Conservation (phyloP, 2,329 filamentous ascomycete species). For the Neopestalotiopsis sp. region DNA sequence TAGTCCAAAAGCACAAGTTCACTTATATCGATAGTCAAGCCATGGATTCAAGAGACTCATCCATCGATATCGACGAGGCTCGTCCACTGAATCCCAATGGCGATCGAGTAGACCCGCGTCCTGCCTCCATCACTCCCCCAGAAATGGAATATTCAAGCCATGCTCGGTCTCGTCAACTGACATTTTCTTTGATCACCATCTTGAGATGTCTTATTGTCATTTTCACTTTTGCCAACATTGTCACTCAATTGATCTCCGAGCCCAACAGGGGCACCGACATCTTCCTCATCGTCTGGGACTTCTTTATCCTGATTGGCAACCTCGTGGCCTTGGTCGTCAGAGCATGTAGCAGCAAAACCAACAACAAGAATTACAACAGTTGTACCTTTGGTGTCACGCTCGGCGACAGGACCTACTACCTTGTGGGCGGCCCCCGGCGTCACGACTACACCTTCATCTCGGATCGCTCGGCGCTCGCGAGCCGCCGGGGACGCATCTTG, state of each 20-base stretch:
- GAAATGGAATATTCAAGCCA: neutral
- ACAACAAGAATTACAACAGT: neutral
- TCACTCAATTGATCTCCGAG: neutral
- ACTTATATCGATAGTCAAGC: neutral
- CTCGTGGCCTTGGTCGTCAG: neutral
- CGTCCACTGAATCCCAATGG: constrained; percentile 17
- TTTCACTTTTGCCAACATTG: constrained; percentile 11
- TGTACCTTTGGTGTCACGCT: constrained; percentile 10
- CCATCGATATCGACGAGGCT: constrained; percentile 16
- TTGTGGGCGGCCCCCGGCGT: neutral
- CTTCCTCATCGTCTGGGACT: constrained; percentile 9
- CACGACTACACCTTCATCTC: neutral
- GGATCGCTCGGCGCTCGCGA: neutral
- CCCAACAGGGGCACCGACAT: neutral
- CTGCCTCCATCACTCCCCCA: neutral
- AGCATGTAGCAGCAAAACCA: neutral
- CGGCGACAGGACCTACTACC: constrained; percentile 17
- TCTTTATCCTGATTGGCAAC: constrained; percentile 5
- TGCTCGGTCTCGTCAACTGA: neutral
- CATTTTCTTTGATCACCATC: neutral
- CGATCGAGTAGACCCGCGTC: neutral
- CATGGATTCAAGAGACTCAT: constrained; percentile 11
- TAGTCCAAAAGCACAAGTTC: neutral
- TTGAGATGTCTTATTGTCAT: constrained; percentile 1
- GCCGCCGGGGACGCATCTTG: neutral